These are phyloP conservation scores for Hericium coralloides DNA, from an alignment of 768 basidiomycete genomes.

Conservation along the genomic window DNA sequence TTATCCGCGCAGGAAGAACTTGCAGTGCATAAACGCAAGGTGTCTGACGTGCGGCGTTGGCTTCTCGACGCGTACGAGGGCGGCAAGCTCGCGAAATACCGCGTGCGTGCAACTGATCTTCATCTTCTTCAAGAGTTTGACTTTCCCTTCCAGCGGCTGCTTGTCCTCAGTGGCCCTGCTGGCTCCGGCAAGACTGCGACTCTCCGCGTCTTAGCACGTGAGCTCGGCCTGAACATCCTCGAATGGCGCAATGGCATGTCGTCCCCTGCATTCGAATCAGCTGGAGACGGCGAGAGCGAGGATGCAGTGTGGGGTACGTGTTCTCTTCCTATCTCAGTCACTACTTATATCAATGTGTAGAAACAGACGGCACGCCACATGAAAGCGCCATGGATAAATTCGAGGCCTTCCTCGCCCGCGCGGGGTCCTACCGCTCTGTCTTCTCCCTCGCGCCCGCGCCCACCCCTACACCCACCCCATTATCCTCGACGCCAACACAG, in stretches of 20 bases:
- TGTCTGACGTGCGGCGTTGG: constrained; percentile 73
- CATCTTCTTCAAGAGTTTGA: background rate
- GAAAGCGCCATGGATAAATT: constrained; percentile 60
- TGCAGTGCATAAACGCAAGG: constrained; percentile 73
- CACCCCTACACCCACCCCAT: constrained; percentile 1
- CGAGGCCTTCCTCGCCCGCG: constrained; percentile 64
- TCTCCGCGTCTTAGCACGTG: constrained; percentile 60
- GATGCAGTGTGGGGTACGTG: constrained; percentile 1
- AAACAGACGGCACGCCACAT: constrained; percentile 14
- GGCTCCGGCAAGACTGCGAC: constrained; percentile 90
- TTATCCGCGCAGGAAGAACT: constrained; percentile 45
- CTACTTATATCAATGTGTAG: background rate
- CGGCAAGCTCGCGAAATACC: constrained; percentile 62
- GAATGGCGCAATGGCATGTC: constrained; percentile 67
- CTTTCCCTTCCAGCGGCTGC: constrained; percentile 50
- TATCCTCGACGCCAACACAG: background rate
- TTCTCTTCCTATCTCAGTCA: background rate
- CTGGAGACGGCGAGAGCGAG: constrained; percentile 8
- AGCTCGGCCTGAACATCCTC: constrained; percentile 69
- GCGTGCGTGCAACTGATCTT: constrained; percentile 37
- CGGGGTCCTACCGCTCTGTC: constrained; percentile 48
- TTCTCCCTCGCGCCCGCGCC: constrained; percentile 23
- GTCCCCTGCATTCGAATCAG: background rate
- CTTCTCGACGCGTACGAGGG: constrained; percentile 63
- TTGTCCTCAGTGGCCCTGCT: constrained; percentile 81